Evolutionary conservation across 2,329 filamentous ascomycete species (phyloP), one percentile per base, ranked within the genome.

Genomic region (Epichloe gansuensis): DNA sequence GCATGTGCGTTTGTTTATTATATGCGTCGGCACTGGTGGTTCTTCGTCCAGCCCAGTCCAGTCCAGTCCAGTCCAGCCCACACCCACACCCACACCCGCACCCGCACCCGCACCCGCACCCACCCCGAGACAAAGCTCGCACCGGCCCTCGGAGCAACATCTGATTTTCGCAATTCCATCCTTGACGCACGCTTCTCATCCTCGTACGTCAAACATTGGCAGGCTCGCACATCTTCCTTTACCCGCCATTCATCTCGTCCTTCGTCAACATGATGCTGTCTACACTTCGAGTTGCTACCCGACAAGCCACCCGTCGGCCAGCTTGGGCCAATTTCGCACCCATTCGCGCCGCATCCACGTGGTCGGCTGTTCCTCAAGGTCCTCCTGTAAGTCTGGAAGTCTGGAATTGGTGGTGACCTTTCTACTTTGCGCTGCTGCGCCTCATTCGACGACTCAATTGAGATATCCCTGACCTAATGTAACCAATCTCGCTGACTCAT

Each of bases 301-400:
- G 78, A 62, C 75, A 73, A 64, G 73, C 69, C 61, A 67, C 66
- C 56, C 62, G 69, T 57, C 71, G 69, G 57, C 65, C 67, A 56
- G 66, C 69, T 45, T 63, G 69, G 57, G 61, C 71, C 60, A 68
- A 67, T 60, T 63, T 72, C 47, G 65, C 68, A 54, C 69, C 68
- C 58, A 60, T 70, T 52, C 80, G 77, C 58, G 69, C 83, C 59
- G 83, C 81, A 61, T 95, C 90, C 56, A 88, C 86, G 61, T 97
- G 91, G 91, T 82, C 88, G 66, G 86, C 87, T 65, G 89, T 97
- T 52, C 85, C 88, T 61, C 88, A 96, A 74, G 91, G 91, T 59
- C 91, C 91, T 80, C 91, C 91, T 67, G 90, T 93, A 82, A 73
- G 86, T 81, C 12, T 9, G n/a, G 15, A 13, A 38, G 39, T 21